These are phyloP conservation scores for Carex littledalei DNA, from an alignment of 176 grass and related monocot genomes.

Conservation along the genomic window DNA sequence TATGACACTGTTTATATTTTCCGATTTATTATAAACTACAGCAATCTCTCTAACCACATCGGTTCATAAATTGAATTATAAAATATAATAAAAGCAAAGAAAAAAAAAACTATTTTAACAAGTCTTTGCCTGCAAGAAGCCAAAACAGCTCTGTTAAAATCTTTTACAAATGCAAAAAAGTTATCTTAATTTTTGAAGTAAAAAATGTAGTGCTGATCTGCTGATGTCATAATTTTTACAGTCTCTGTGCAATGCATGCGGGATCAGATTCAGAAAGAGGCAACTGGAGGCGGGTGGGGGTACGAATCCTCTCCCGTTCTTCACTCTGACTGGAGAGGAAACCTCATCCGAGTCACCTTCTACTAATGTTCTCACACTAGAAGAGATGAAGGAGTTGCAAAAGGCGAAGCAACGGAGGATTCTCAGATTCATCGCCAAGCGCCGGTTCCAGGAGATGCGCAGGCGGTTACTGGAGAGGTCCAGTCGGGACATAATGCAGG, in stretches of 20 bases:
- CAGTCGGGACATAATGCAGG: neutral
- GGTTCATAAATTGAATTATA: neutral
- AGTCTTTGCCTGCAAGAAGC: too few species aligned
- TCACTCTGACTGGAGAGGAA: neutral
- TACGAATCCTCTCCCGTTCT: neutral
- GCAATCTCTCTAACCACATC: neutral
- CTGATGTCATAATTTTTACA: slow-evolving; percentile 19
- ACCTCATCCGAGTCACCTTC: neutral
- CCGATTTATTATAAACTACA: neutral
- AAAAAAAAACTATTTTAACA: too few species aligned
- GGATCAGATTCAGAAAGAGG: slow-evolving; percentile 42
- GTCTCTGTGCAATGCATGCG: slow-evolving; percentile 52
- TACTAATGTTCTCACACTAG: neutral
- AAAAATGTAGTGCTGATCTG: neutral
- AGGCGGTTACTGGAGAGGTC: neutral
- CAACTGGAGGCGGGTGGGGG: neutral
- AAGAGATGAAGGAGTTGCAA: slow-evolving; percentile 15
- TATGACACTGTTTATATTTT: neutral
- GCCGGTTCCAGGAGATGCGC: neutral
- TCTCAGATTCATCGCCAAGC: neutral
- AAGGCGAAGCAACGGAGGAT: slow-evolving; percentile 11
- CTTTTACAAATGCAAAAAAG: neutral
- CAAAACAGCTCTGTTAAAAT: too few species aligned
- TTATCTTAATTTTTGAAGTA: neutral
- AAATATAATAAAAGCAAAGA: neutral